A percentile compares a stretch with the other conserved stretches of the same genome.
Evolutionary conservation across 768 basidiomycete species (phyloP).

Genomic region (Pisolithus marmoratus): DNA sequence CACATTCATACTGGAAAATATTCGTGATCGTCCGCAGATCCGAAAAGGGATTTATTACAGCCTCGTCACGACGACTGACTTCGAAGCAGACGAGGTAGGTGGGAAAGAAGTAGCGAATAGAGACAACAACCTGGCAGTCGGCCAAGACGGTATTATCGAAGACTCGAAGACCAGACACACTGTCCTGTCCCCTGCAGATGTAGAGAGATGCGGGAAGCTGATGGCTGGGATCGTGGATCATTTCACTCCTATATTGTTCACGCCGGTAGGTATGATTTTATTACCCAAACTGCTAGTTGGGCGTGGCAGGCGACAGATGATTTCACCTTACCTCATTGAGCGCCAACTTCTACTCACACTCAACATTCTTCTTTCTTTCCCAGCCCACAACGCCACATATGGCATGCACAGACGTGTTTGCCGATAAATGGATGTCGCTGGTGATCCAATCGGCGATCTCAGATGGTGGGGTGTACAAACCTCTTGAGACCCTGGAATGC

Average conservation of each 20-base stretch:
- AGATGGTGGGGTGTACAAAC: conserved; percentile 58
- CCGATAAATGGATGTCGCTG: conserved; percentile 64
- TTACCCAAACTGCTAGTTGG: neutral
- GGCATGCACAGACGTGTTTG: conserved; percentile 67
- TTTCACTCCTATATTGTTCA: conserved; percentile 71
- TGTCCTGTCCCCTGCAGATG: conserved; percentile 27
- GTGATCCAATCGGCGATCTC: conserved; percentile 66
- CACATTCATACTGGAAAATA: conserved; percentile 1
- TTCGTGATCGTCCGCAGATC: conserved; percentile 32
- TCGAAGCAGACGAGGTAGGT: conserved; percentile 37
- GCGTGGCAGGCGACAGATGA: neutral
- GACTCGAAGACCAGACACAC: conserved; percentile 7
- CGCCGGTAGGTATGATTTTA: conserved; percentile 35
- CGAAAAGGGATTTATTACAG: conserved; percentile 62
- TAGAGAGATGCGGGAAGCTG: conserved; percentile 41
- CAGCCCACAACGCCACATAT: conserved; percentile 60
- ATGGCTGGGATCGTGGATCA: conserved; percentile 54
- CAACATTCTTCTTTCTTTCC: neutral
- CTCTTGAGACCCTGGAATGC: conserved; percentile 62
- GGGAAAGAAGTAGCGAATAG: conserved; percentile 3
- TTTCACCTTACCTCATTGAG: neutral
- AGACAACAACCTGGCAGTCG: neutral
- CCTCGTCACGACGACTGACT: conserved; percentile 53
- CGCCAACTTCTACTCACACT: neutral
- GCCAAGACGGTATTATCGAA: neutral